Base-by-base conservation (phyloP, 768 basidiomycete genomes). In the Tulasnella sp. region DNA sequence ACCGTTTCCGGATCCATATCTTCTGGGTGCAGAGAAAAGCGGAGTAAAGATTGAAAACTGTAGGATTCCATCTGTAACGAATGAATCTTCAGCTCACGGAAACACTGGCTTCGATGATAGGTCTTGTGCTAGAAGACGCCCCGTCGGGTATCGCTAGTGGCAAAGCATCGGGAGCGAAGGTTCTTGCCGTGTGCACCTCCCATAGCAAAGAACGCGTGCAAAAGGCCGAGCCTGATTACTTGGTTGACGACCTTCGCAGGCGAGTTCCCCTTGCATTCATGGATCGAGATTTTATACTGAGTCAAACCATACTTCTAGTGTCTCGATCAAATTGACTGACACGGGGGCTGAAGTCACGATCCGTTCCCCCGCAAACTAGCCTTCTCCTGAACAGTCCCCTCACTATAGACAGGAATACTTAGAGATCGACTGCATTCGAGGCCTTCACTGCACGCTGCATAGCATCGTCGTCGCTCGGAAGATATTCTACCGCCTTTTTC, bases 61-160 rank as follows among this genome's bases (percentile, higher is more conserved):
- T 77, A 46, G 20, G 76, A 26, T 20, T n/a, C 15, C 29, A 26
- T 32, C 7, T 39, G 18, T 77, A 11, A 18, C 32, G n/a, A 29
- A 0, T 61, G 35, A 69, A 46, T 37, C 16, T 39, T 20, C 26
- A 23, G 23, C 57, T 23, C 29, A n/a, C 23, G 10, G 9, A 0
- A 74, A 5, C n/a, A 37, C 40, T 32, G 3, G 32, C 20, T n/a
- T n/a, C 35, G 9, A 10, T 48, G 3, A 16, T 26, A 72, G 93
- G 92, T 81, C 86, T 97, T 78, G 95, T 97, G 10, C 87, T 98
- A 3, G 95, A 96, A 81, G 96, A 98, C 82, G 95, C 96, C 1
- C 92, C 94, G 5, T 91, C 93, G 18, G 96, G 96, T 3, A 84
- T 96, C 80, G 86, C 85, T 79, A 88, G 93, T 20, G 94, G 94